phyloP scores from a whole-genome alignment of 2,329 filamentous ascomycete genomes.

The Neobulgaria alba region DNA sequence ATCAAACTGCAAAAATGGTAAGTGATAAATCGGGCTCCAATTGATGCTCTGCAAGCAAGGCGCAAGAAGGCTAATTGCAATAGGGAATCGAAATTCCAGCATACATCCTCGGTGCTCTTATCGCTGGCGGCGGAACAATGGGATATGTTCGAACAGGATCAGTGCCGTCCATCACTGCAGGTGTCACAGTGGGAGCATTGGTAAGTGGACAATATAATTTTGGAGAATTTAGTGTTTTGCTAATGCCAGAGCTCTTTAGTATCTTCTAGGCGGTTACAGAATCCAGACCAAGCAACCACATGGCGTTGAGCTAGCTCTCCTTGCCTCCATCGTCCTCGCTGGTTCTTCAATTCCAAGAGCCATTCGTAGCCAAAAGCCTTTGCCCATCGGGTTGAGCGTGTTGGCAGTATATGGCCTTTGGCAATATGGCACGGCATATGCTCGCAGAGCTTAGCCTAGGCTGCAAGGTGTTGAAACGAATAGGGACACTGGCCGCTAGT shows the following conservation, averaged over 20 bases:
- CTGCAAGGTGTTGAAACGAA: no score
- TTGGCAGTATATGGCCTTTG: constrained; percentile 71
- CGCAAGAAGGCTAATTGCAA: no score
- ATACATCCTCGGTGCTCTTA: constrained; percentile 70
- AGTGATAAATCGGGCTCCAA: no score
- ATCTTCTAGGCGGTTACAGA: constrained; percentile 74
- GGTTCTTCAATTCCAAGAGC: constrained; percentile 81
- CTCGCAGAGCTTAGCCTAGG: not conserved
- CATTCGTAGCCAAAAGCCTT: constrained; percentile 72
- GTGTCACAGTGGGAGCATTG: constrained; percentile 68
- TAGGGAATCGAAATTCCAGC: constrained; percentile 51
- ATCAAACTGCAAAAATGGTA: no score
- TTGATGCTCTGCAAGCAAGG: no score
- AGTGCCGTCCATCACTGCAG: constrained; percentile 77
- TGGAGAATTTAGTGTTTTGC: not conserved
- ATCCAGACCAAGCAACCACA: constrained; percentile 68
- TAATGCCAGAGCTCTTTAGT: constrained; percentile 17
- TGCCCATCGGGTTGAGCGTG: constrained; percentile 71
- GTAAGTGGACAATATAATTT: constrained; percentile 28
- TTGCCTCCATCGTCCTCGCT: constrained; percentile 78
- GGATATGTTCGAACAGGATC: constrained; percentile 82
- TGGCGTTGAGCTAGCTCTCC: constrained; percentile 79
- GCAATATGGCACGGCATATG: constrained; percentile 67
- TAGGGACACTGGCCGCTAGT: no score
- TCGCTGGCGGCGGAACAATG: constrained; percentile 76